Percentiles rank a stretch among this genome's conserved stretches.
Conservation (phyloP, 495 filamentous ascomycete genomes). For the Ascodesmis nigricans region DNA sequence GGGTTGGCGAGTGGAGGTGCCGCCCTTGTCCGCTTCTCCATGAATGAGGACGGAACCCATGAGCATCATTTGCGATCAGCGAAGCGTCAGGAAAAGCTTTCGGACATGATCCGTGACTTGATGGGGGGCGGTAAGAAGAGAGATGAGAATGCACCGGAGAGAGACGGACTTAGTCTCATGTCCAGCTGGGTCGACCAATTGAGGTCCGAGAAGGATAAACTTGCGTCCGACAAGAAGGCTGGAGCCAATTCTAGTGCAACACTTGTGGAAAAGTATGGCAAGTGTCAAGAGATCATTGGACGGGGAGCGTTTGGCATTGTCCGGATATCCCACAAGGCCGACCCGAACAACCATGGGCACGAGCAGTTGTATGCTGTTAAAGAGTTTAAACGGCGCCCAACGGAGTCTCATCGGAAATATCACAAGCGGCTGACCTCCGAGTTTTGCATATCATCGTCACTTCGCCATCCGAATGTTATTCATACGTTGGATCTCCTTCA, state of each 20-base stretch:
- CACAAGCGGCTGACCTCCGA: slow-evolving; percentile 96
- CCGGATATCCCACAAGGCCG: slow-evolving; percentile 89
- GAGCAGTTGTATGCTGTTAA: slow-evolving; percentile 97
- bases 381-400: slow-evolving; percentile 83
- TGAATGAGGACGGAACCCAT: slow-evolving; percentile 44
- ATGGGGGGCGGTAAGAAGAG: slow-evolving; percentile 48
- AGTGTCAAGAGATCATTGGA: slow-evolving; percentile 96
- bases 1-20: too few species aligned
- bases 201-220: slow-evolving; percentile 54
- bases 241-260: slow-evolving; percentile 56
- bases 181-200: slow-evolving; percentile 91
- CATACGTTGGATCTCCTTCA: slow-evolving; percentile 89
- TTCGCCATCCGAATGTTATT: slow-evolving; percentile 95
- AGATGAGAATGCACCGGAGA: slow-evolving; percentile 47
- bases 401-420: slow-evolving; percentile 89
- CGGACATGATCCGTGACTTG: slow-evolving; percentile 72
- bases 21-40: slow-evolving; percentile 36
- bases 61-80: slow-evolving; percentile 69
- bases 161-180: slow-evolving; percentile 67
- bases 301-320: slow-evolving; percentile 95
- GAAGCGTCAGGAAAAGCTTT: slow-evolving; percentile 82
- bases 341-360: slow-evolving; percentile 50
- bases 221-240: slow-evolving; percentile 54
- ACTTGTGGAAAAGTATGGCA: slow-evolving; percentile 90
- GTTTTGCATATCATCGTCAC: slow-evolving; percentile 93